These are phyloP conservation scores for Yamagishiella unicocca DNA, from an alignment of 139 green algal species.

Conservation along the genomic window DNA sequence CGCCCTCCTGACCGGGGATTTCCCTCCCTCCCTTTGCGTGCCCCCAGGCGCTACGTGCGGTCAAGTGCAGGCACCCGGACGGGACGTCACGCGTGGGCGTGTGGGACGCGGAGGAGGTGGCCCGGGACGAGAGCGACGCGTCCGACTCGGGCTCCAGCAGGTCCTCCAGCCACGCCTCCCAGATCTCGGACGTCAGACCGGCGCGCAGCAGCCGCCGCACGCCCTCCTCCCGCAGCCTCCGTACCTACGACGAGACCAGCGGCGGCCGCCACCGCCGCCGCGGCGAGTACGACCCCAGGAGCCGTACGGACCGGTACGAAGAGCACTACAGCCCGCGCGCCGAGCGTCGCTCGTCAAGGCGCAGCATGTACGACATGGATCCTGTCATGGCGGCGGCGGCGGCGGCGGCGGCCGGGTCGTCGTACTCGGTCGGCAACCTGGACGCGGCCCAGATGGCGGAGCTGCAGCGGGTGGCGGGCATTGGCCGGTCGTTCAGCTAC, in stretches of 20 bases:
- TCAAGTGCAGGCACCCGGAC: conserved; percentile 29
- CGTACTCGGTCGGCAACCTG: too few species aligned
- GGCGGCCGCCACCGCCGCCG: neutral
- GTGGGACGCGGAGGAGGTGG: conserved; percentile 36
- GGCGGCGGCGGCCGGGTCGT: neutral
- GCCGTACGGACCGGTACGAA: neutral
- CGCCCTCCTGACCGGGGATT: neutral
- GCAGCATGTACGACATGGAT: conserved; percentile 3
- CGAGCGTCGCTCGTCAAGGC: too few species aligned
- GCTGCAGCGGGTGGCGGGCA: neutral
- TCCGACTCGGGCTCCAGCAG: neutral
- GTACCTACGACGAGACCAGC: neutral
- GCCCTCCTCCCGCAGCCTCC: neutral
- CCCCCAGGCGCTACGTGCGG: conserved; percentile 20
- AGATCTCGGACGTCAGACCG: neutral
- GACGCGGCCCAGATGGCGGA: neutral
- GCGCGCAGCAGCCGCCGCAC: neutral
- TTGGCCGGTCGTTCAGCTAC: neutral
- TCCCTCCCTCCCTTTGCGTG: neutral
- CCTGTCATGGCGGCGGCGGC: neutral
- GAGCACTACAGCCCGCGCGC: neutral
- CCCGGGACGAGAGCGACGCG: neutral
- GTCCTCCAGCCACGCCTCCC: neutral
- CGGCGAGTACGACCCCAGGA: neutral
- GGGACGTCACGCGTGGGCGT: conserved; percentile 18